Conservation (phyloP, 2,329 filamentous ascomycete genomes). For the Hypoxylon sp. region DNA sequence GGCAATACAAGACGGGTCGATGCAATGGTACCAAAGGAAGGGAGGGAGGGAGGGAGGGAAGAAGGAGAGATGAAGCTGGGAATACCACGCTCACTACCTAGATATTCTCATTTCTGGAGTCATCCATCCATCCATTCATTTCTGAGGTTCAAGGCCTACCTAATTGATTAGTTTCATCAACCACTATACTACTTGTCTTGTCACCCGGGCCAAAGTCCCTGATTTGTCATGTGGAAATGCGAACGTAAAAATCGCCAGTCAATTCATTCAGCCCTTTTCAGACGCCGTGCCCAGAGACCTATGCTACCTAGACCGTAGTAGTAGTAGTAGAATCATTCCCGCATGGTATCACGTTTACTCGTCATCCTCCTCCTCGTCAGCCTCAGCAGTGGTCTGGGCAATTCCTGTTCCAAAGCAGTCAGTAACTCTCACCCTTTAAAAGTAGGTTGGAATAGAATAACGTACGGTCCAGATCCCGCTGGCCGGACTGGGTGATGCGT, state of each 20-base stretch:
- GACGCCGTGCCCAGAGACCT: constrained; percentile 50
- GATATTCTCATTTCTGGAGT: not conserved
- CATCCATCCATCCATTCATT: constrained; percentile 4
- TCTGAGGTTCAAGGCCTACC: not conserved
- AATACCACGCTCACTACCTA: constrained; percentile 1
- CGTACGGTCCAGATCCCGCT: constrained; percentile 96
- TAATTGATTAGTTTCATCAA: not conserved
- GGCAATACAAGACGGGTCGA: no score
- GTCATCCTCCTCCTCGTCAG: constrained; percentile 76
- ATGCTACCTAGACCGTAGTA: constrained; percentile 50
- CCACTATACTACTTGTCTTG: not conserved
- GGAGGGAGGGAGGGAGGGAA: not conserved
- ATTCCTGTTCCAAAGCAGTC: constrained; percentile 64
- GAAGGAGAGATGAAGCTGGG: no score
- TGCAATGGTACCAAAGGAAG: not conserved
- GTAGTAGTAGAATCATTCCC: constrained; percentile 42
- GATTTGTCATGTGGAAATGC: constrained; percentile 33
- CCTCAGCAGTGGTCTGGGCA: constrained; percentile 82
- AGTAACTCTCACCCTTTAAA: not conserved
- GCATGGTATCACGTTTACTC: constrained; percentile 64
- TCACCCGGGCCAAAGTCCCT: constrained; percentile 10
- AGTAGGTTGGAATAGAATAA: constrained; percentile 27
- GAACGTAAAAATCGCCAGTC: constrained; percentile 38
- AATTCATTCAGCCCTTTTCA: constrained; percentile 50
- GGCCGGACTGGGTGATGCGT: constrained; percentile 96